Evolutionary conservation across 106 monocot species (phyloP).

Genomic region (Vanilla planifolia): DNA sequence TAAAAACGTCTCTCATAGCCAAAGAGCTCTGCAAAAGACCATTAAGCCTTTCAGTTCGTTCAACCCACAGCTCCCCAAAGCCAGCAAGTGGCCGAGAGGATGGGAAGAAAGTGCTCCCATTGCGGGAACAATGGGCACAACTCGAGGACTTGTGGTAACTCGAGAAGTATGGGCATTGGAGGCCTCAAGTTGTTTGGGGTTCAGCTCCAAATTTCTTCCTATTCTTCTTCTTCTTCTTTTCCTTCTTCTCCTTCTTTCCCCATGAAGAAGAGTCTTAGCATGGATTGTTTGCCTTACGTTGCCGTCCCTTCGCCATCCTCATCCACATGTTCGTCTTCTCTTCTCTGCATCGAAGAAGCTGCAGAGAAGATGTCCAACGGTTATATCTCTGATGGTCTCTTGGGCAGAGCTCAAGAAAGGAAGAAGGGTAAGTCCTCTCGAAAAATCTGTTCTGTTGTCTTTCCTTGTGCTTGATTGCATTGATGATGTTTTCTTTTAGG

Average conservation of each 20-base stretch:
- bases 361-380: slow-evolving; percentile 13
- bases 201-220: slow-evolving; percentile 14
- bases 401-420: slow-evolving; percentile 35
- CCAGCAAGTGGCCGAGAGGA: not conserved
- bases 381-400: slow-evolving; percentile 27
- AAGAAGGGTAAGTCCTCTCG: slow-evolving; percentile 27
- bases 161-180: not conserved
- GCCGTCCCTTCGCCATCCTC: slow-evolving; percentile 3
- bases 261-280: slow-evolving; percentile 26
- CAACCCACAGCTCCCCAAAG: too few relatives aligned
- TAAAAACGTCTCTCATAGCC: too few relatives aligned
- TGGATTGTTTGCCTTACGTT: slow-evolving; percentile 14
- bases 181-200: slow-evolving; percentile 26
- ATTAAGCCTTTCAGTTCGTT: too few relatives aligned
- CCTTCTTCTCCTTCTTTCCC: not conserved
- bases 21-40: too few relatives aligned
- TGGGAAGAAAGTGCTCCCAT: slow-evolving; percentile 32
- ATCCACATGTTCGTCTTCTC: slow-evolving; percentile 16
- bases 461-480: too few relatives aligned
- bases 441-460: too few relatives aligned
- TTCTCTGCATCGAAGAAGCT: slow-evolving; percentile 28
- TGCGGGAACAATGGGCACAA: slow-evolving; percentile 34
- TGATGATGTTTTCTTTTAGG: slow-evolving; percentile 13
- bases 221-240: slow-evolving; percentile 9
- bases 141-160: slow-evolving; percentile 21